Evolutionary conservation across 371 early-diverging fungal species (phyloP), one percentile per base, ranked within the genome.

Genomic region (Dichotomocladium elegans): DNA sequence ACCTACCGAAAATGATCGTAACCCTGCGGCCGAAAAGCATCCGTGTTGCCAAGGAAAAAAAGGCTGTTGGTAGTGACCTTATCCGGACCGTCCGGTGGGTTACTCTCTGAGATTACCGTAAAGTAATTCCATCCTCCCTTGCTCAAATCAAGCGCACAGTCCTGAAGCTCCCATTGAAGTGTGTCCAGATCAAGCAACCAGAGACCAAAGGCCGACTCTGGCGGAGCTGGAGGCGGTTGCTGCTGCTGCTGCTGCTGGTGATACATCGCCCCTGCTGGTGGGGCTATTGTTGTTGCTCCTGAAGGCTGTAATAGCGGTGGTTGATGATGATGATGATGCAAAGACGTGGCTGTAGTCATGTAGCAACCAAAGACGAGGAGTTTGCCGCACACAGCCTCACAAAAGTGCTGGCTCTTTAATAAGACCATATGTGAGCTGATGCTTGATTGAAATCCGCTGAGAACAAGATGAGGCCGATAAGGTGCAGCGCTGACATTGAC

Each of bases 121-220:
- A 79, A 81, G 57, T 82, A 85, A 50, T 85, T 79, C 85, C 85
- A 85, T 3, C 77, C 77, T 17, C 78, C 79, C 22, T 66, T 65
- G 45, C 77, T 78, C 34, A 84, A 75, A 54, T 70, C 72, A 11
- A 62, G 60, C 45, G 72, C 76, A 37, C 79, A 73, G 52, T 77
- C 82, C 47, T 81, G 70, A 46, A 72, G 78, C 45, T 72, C 64
- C 85, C 85, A 85, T 51, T 76, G 70, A 31, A 83, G 59, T 15
- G 79, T 76, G 48, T 37, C 37, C 37, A 37, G 8, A 37, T 37
- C 37, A n/a, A 37, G 9, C 37, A 37, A 17, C 37, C 37, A 37
- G 5, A 37, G 14, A 17, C 17, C 37, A 37, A 17, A 37, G 5
- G 17, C n/a, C n/a, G n/a, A n/a, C 37, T n/a, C 37, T 21, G 21